Evolutionary conservation across 202 grass and related monocot genomes (phyloP).

Genomic region (Saccharum hybrid): DNA sequence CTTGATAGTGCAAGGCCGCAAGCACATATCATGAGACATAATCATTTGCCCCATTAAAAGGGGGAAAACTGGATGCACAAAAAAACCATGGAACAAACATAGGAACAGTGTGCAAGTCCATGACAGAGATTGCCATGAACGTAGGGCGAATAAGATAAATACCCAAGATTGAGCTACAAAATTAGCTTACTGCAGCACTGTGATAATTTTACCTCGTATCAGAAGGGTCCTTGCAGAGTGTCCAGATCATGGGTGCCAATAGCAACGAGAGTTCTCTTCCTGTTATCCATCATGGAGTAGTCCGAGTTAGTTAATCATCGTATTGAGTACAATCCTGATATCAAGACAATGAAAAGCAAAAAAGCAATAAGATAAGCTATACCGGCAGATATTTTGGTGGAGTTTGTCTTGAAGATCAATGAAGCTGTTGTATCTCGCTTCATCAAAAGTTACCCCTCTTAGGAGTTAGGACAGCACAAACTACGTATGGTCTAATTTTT

Average conservation of each 20-base stretch:
- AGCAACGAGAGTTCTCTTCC: constrained; percentile 95
- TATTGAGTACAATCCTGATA: constrained; percentile 21
- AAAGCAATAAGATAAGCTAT: constrained; percentile 36
- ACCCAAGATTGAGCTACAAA: neutral
- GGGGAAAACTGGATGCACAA: neutral
- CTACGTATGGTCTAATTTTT: constrained; percentile 82
- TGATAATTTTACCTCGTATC: constrained; percentile 75
- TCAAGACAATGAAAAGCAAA: constrained; percentile 33
- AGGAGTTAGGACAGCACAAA: constrained; percentile 94
- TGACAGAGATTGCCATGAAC: neutral
- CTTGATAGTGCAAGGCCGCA: neutral
- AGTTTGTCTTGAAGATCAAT: constrained; percentile 99
- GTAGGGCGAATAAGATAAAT: constrained; percentile 21
- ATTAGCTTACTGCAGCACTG: constrained; percentile 1
- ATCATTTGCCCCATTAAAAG: too few species aligned
- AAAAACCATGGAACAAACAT: neutral
- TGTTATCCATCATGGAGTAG: constrained; percentile 40
- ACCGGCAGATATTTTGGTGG: constrained; percentile 99
- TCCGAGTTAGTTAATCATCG: constrained; percentile 18
- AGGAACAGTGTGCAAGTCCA: neutral
- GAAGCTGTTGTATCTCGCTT: constrained; percentile 95
- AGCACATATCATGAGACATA: too few species aligned
- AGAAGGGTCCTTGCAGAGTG: constrained; percentile 78
- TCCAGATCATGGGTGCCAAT: constrained; percentile 98
- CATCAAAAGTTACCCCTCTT: constrained; percentile 86